Base-by-base conservation (phyloP, 768 basidiomycete genomes). In the Termitomyces sp. region DNA sequence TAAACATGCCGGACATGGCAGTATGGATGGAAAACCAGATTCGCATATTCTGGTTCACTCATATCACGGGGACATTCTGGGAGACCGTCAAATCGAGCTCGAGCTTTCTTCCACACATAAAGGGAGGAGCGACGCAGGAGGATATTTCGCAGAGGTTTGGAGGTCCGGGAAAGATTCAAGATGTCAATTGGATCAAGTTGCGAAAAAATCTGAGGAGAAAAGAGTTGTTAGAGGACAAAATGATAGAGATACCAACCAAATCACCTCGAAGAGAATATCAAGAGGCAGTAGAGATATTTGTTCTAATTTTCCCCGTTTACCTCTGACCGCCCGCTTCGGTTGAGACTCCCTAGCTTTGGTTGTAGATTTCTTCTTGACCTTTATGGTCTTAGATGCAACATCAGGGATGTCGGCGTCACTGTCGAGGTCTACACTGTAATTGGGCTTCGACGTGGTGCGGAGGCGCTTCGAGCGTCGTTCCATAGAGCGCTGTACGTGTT, bases 41-140 rank as follows among this genome's bases (percentile, higher is more conserved):
- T 65, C 12, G 68, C 69, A 50, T 69, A 74, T 52, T 63, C 67
- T 1, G 73, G 71, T 60, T 74, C 71, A 20, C 51, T 67, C 57
- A 74, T 52, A 24, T 72, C 69, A 9, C 60, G 51, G 7, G 70
- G 73, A 44, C 70, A 70, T 20, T 65, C 63, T 22, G 71, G 73
- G 2, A 74, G 54, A 8, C 59, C 68, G 7, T n/a, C 9, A 28
- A 67, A 51, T 20, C 63, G 65, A 2, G 61, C 50, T 13, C 66
- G 62, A 42, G 69, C 56, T 15, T 49, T 59, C 50, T 60, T 66
- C 74, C 74, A 75, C 8, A 74, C 57, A 4, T 62, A 64, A 5
- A 39, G 45, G 1, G 68, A 63, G 4, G 71, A 68, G 36, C 63
- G 65, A 38, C 51, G 59, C 62, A 63, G 59, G 32, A 63, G 62